Evolutionary conservation across 2,329 filamentous ascomycete genomes (phyloP).

Genomic region (Alternaria triticimaculans): DNA sequence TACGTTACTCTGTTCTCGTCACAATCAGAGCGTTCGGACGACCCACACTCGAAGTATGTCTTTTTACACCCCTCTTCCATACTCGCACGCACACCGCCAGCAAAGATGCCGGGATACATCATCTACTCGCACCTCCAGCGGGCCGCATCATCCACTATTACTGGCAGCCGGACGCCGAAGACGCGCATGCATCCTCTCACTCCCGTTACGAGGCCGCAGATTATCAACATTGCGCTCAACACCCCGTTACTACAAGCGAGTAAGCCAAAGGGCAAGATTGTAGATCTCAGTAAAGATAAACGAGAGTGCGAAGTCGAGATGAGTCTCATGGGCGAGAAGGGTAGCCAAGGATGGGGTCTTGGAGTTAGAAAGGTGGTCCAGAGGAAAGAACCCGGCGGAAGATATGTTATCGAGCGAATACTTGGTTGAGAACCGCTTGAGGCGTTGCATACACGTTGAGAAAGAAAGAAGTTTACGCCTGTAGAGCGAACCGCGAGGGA

Average conservation of each 20-base stretch:
- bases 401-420: constrained; percentile 74
- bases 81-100: constrained; percentile 65
- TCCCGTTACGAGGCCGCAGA: constrained; percentile 74
- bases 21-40: constrained; percentile 51
- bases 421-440: constrained; percentile 25
- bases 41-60: constrained; percentile 69
- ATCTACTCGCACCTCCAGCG: constrained; percentile 87
- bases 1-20: constrained; percentile 85
- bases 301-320: constrained; percentile 87
- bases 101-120: constrained; percentile 78
- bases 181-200: constrained; percentile 90
- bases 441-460: neutral
- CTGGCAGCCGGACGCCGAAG: constrained; percentile 56
- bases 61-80: constrained; percentile 88
- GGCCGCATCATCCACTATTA: constrained; percentile 56
- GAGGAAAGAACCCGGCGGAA: constrained; percentile 68
- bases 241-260: constrained; percentile 85
- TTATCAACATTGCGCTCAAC: constrained; percentile 79
- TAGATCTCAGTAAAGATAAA: constrained; percentile 56
- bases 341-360: constrained; percentile 79
- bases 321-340: constrained; percentile 72
- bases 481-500: neutral
- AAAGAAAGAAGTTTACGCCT: neutral
- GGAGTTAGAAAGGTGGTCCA: constrained; percentile 86
- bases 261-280: constrained; percentile 88